phyloP scores from a whole-genome alignment of 2,329 filamentous ascomycete species.

The Dothistroma septosporum region DNA sequence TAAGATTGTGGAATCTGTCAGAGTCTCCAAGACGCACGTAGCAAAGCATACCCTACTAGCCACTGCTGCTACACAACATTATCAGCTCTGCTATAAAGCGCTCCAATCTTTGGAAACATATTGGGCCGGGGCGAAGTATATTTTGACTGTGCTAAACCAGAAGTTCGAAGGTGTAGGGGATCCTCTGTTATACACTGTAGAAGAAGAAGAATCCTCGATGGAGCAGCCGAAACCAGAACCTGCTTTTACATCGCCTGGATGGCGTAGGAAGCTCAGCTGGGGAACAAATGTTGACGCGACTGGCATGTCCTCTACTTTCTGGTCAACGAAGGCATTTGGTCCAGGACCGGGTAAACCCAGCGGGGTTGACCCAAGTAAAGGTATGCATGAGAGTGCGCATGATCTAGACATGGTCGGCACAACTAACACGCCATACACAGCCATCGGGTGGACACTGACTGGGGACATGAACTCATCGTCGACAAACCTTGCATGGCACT shows the following conservation, averaged over 20 bases:
- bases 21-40: slow-evolving; percentile 38
- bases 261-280: slow-evolving; percentile 47
- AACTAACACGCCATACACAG: slow-evolving; percentile 31
- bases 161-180: slow-evolving; percentile 84
- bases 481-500: slow-evolving; percentile 77
- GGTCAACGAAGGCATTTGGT: slow-evolving; percentile 19
- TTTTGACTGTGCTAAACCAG: slow-evolving; percentile 78
- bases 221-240: slow-evolving; percentile 50
- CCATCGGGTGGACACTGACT: slow-evolving; percentile 82
- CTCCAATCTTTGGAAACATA: slow-evolving; percentile 75
- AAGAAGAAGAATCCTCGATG: slow-evolving; percentile 72
- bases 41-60: slow-evolving; percentile 71
- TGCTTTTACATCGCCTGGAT: slow-evolving; percentile 49
- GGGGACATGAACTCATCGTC: slow-evolving; percentile 82
- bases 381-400: slow-evolving; percentile 31
- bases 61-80: slow-evolving; percentile 79
- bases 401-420: not conserved
- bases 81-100: slow-evolving; percentile 80
- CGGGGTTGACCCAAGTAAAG: slow-evolving; percentile 49
- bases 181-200: slow-evolving; percentile 59
- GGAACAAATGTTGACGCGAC: slow-evolving; percentile 35
- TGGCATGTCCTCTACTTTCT: slow-evolving; percentile 20
- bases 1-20: slow-evolving; percentile 9
- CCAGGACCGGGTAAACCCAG: slow-evolving; percentile 43
- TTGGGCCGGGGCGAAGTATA: slow-evolving; percentile 84